A percentile compares a stretch with the other conserved stretches of the same genome.
Evolutionary conservation across 2,329 filamentous ascomycete genomes (phyloP).

Genomic region (Orbilia quercus): DNA sequence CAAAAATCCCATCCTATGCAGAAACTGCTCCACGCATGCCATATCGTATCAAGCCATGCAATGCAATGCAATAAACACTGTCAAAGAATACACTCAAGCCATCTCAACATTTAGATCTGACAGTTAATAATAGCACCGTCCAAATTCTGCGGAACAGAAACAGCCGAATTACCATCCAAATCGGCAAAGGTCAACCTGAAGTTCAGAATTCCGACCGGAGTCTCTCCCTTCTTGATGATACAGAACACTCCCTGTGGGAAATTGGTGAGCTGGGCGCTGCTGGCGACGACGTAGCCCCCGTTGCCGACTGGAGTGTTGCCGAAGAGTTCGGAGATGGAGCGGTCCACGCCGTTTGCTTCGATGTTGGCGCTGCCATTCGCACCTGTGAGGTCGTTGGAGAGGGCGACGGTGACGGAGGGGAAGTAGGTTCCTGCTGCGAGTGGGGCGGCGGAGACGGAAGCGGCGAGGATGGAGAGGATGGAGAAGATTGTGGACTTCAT

Average conservation of each 20-base stretch:
- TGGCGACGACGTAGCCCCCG: conserved; percentile 2
- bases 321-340: background rate
- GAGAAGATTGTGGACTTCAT: background rate
- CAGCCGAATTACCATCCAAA: background rate
- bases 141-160: background rate
- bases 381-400: conserved; percentile 1
- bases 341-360: background rate
- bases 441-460: background rate
- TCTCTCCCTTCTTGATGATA: background rate
- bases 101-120: background rate
- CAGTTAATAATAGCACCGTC: background rate
- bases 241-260: background rate
- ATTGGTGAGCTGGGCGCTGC: background rate
- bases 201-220: conserved; percentile 1
- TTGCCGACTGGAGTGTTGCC: background rate
- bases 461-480: background rate
- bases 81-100: too few species aligned
- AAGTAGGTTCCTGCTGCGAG: background rate
- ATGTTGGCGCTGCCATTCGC: background rate
- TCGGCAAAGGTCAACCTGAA: background rate
- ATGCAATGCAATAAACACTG: too few species aligned
- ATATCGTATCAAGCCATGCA: too few species aligned
- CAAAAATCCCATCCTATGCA: too few species aligned
- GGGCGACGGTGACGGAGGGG: background rate
- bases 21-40: too few species aligned